Percentiles rank a stretch among this genome's conserved stretches.
Evolutionary conservation across 1,139 yeast species (phyloP).

Genomic region (Schwanniomyces etchellsii): DNA sequence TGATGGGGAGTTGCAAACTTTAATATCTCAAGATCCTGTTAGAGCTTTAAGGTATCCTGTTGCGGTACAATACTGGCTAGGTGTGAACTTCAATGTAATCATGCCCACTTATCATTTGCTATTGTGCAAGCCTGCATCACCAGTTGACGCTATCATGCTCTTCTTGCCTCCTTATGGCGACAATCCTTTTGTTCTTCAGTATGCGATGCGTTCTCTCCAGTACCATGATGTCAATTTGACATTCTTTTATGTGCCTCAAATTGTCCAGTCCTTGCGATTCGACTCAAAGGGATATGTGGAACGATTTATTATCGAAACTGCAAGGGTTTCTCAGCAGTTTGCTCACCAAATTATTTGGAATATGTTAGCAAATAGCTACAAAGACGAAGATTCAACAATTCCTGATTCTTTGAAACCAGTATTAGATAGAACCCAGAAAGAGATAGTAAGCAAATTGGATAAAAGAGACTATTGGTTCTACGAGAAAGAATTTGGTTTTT

Average conservation of each 20-base stretch:
- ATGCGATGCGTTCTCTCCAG: conserved; percentile 86
- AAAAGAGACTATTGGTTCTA: conserved; percentile 62
- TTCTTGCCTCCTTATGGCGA: conserved; percentile 72
- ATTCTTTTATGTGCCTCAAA: conserved; percentile 96
- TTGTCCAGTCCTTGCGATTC: conserved; percentile 85
- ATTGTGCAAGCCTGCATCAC: conserved; percentile 75
- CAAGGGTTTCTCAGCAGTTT: conserved; percentile 82
- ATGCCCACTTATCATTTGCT: conserved; percentile 45
- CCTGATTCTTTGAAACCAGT: conserved; percentile 85
- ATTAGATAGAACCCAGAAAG: conserved; percentile 66
- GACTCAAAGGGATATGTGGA: conserved; percentile 84
- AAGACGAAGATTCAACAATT: conserved; percentile 75
- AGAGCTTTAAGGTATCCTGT: conserved; percentile 57
- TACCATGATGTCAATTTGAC: conserved; percentile 83
- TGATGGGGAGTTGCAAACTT: conserved; percentile 38
- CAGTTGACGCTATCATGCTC: conserved; percentile 79
- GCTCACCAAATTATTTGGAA: conserved; percentile 99
- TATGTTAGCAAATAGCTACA: conserved; percentile 87
- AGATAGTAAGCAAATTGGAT: conserved; percentile 60
- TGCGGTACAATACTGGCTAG: conserved; percentile 57
- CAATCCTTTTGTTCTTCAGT: conserved; percentile 71
- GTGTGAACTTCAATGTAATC: conserved; percentile 34
- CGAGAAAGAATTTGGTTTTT: conserved; percentile 80
- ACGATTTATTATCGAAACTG: conserved; percentile 86
- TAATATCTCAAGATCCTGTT: conserved; percentile 54